A percentile compares a stretch with the other conserved stretches of the same genome.
phyloP scores from a whole-genome alignment of 345 rosid species.

The Isatis tinctoria region DNA sequence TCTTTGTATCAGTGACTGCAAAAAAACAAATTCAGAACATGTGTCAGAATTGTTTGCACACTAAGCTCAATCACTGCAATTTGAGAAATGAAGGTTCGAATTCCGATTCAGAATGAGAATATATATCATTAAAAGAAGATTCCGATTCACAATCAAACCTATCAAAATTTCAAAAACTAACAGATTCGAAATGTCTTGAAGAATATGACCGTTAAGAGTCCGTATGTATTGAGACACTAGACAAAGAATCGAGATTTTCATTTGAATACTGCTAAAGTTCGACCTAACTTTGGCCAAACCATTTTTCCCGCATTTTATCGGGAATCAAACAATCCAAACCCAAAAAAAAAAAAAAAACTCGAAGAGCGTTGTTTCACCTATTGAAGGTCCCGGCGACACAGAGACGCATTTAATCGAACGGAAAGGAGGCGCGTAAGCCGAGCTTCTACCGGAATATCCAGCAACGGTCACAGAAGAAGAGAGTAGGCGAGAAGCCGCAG shows the following conservation, averaged over 20 bases:
- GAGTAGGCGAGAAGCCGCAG: neutral
- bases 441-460: slow-evolving; percentile 18
- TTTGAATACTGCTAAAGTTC: neutral
- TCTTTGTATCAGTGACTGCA: slow-evolving; percentile 42
- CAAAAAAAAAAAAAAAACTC: neutral
- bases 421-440: slow-evolving; percentile 15
- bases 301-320: slow-evolving; percentile 26
- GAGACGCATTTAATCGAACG: slow-evolving; percentile 44
- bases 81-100: neutral
- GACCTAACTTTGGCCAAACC: neutral
- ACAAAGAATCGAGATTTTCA: neutral
- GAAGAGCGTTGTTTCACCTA: slow-evolving; percentile 36
- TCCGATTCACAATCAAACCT: neutral
- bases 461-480: slow-evolving; percentile 22
- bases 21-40: neutral
- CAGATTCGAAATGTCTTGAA: neutral
- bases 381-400: slow-evolving; percentile 12
- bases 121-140: neutral
- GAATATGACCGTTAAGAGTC: neutral
- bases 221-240: neutral
- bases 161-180: neutral
- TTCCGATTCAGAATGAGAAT: neutral
- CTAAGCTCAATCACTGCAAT: neutral
- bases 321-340: slow-evolving; percentile 18
- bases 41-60: neutral